Percentiles rank a stretch among this genome's conserved stretches.
These are phyloP conservation scores for Backusella mclennaniae DNA, from an alignment of 192 early-diverging fungal genomes.

Conservation along the genomic window DNA sequence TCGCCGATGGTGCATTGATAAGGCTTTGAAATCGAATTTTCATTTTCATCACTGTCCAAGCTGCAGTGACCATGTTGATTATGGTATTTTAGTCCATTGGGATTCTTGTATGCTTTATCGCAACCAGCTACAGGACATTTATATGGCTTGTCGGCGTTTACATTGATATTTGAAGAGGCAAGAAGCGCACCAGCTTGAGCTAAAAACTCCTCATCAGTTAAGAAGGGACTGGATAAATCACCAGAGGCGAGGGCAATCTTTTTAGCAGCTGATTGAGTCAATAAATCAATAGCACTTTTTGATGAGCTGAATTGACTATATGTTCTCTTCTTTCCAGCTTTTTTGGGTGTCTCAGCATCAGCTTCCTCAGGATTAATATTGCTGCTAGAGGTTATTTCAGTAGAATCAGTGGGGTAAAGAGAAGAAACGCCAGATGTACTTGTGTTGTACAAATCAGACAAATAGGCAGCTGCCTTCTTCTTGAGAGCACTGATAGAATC, in stretches of 20 bases:
- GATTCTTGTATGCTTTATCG: constrained; percentile 97
- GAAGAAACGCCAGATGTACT: background rate
- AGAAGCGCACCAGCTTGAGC: constrained; percentile 38
- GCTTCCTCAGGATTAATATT: background rate
- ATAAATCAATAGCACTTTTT: constrained; percentile 14
- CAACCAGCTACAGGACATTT: constrained; percentile 85
- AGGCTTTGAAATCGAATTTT: constrained; percentile 62
- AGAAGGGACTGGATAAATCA: constrained; percentile 6
- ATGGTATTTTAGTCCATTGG: constrained; percentile 98
- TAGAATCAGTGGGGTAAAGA: background rate
- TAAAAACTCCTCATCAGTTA: constrained; percentile 40
- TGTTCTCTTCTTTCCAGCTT: constrained; percentile 21
- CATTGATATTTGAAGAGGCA: constrained; percentile 20
- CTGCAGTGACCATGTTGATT: constrained; percentile 92
- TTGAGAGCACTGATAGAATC: constrained; percentile 29
- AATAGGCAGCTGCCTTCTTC: constrained; percentile 34
- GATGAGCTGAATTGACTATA: constrained; percentile 5
- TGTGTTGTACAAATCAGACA: constrained; percentile 29
- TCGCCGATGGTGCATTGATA: constrained; percentile 76
- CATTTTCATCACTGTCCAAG: constrained; percentile 43
- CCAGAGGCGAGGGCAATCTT: constrained; percentile 14
- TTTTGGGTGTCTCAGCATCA: constrained; percentile 12
- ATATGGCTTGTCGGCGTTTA: constrained; percentile 75
- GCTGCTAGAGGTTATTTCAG: background rate
- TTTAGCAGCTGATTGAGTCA: constrained; percentile 23